Evolutionary conservation across 768 basidiomycete species (phyloP).

Genomic region (Rhodotorula toruloides): DNA sequence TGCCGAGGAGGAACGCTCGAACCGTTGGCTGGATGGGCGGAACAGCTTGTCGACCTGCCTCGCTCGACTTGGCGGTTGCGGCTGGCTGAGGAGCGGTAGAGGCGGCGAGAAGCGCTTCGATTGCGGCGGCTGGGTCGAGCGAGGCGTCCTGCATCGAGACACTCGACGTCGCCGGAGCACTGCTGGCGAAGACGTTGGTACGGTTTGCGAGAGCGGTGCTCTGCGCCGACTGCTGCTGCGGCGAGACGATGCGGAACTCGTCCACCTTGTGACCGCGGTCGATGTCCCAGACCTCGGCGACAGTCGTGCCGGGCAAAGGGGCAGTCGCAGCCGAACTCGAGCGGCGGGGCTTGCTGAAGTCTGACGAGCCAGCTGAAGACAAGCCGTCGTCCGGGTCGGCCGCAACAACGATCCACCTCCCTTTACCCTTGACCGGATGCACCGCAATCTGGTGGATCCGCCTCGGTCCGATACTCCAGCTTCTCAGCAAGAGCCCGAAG

Average conservation of each 20-base stretch:
- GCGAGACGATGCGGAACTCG: constrained; percentile 52
- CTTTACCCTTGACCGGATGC: constrained; percentile 80
- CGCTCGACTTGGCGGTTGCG: background rate
- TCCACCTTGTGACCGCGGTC: constrained; percentile 75
- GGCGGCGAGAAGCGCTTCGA: constrained; percentile 38
- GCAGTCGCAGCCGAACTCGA: background rate
- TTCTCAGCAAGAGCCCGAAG: constrained; percentile 80
- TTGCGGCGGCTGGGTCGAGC: constrained; percentile 36
- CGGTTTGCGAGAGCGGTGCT: constrained; percentile 32
- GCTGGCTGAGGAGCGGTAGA: background rate
- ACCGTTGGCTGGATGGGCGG: constrained; percentile 6
- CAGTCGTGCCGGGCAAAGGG: constrained; percentile 43
- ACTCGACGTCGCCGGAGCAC: constrained; percentile 3
- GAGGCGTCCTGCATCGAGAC: constrained; percentile 20
- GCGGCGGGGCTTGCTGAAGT: too few relatives aligned
- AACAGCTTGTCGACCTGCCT: background rate
- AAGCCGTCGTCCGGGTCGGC: constrained; percentile 52
- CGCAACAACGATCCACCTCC: constrained; percentile 84
- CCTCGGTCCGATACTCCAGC: constrained; percentile 67
- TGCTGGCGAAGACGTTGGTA: constrained; percentile 18
- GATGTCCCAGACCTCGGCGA: constrained; percentile 89
- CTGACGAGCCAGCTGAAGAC: too few relatives aligned
- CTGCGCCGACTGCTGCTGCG: background rate
- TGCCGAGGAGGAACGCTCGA: constrained; percentile 34
- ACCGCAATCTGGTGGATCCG: constrained; percentile 64